Conservation (phyloP, 1,139 yeast species). For the Scheffersomyces parashehatae region DNA sequence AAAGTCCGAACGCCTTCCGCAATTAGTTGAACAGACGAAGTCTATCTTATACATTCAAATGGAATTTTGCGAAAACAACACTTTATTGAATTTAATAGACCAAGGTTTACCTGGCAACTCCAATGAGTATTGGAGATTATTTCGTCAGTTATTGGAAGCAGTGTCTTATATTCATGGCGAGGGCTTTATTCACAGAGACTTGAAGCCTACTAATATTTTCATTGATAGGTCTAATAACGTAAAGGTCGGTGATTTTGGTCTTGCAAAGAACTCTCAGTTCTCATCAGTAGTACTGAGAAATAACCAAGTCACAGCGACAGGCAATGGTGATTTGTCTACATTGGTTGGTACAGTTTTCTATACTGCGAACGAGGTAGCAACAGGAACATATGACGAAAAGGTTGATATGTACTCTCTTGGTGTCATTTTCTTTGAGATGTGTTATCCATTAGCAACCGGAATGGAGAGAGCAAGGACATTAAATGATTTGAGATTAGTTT, state of each 20-base stretch:
- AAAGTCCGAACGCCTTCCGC: neutral
- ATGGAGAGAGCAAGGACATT: conserved; percentile 87
- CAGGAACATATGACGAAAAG: conserved; percentile 82
- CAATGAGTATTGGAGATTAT: conserved; percentile 84
- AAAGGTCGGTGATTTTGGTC: conserved; percentile 95
- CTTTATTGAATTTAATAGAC: conserved; percentile 77
- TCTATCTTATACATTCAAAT: conserved; percentile 80
- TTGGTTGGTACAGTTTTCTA: conserved; percentile 93
- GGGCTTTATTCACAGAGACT: conserved; percentile 93
- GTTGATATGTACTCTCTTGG: conserved; percentile 97
- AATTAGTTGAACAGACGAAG: conserved; percentile 28
- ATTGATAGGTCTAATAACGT: conserved; percentile 87
- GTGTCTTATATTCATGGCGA: conserved; percentile 87
- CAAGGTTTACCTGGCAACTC: conserved; percentile 75
- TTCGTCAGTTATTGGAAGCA: conserved; percentile 89
- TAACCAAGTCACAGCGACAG: conserved; percentile 37
- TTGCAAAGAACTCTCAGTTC: conserved; percentile 77
- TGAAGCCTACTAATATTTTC: conserved; percentile 94
- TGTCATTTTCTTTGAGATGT: conserved; percentile 93
- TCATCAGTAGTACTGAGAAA: conserved; percentile 39
- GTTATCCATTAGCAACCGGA: conserved; percentile 76
- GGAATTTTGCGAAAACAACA: conserved; percentile 97
- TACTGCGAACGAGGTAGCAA: conserved; percentile 85
- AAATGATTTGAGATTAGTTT: conserved; percentile 56
- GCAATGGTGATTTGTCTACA: conserved; percentile 79